These are phyloP conservation scores for Botrytis medusae DNA, from an alignment of 2,329 filamentous ascomycete genomes.

Conservation along the genomic window DNA sequence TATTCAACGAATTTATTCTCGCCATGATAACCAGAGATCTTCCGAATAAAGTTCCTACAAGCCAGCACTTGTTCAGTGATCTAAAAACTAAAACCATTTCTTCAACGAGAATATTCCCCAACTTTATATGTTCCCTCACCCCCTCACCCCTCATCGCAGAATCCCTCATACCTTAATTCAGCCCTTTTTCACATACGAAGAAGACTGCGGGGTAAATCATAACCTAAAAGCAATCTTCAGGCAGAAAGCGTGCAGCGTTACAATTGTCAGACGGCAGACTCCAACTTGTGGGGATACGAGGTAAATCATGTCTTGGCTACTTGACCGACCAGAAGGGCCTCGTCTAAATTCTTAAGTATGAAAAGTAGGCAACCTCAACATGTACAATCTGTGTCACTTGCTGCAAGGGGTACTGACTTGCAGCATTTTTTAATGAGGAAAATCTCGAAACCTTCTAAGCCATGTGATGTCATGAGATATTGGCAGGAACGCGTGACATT, in stretches of 20 bases:
- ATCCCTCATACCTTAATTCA: background rate
- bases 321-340: background rate
- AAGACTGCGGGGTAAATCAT: conserved; percentile 6
- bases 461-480: background rate
- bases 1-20: background rate
- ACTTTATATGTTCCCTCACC: conserved; percentile 5
- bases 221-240: background rate
- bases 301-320: conserved; percentile 11
- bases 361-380: background rate
- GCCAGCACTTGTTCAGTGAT: background rate
- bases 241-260: conserved; percentile 11
- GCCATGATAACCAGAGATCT: background rate
- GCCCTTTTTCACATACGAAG: background rate
- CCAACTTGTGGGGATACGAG: conserved; percentile 1
- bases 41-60: background rate
- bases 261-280: background rate
- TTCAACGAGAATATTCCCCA: background rate
- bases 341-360: background rate
- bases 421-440: background rate
- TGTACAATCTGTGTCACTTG: background rate
- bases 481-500: background rate
- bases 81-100: background rate
- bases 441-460: background rate
- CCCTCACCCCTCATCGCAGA: background rate
- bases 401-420: conserved; percentile 1